These are phyloP conservation scores for Aspergillus leporis DNA, from an alignment of 495 filamentous ascomycete species.

Conservation along the genomic window DNA sequence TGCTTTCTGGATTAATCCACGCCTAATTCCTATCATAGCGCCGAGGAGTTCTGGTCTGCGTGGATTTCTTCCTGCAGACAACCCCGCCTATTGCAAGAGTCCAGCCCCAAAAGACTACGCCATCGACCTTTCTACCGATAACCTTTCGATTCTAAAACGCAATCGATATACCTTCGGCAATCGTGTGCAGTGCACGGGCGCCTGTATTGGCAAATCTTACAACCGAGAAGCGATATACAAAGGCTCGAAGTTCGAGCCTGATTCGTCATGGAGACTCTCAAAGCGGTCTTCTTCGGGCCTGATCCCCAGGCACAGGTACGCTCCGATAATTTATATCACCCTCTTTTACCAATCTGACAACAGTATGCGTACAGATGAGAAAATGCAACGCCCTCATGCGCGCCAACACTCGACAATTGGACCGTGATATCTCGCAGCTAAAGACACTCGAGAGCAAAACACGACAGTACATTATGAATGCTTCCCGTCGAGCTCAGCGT, in stretches of 20 bases:
- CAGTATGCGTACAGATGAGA: conserved; percentile 62
- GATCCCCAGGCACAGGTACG: conserved; percentile 87
- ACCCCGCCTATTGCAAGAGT: not conserved
- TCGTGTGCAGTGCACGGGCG: not conserved
- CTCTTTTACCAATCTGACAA: not conserved
- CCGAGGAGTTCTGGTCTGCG: not conserved
- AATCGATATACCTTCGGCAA: not conserved
- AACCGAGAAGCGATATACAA: not conserved
- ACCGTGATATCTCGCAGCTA: conserved; percentile 82
- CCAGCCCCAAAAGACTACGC: not conserved
- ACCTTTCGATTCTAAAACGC: not conserved
- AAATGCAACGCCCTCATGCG: conserved; percentile 96
- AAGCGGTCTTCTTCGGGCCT: conserved; percentile 85
- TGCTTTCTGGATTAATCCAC: not conserved
- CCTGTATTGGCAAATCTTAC: not conserved
- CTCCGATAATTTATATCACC: conserved; percentile 1
- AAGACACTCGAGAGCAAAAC: conserved; percentile 79
- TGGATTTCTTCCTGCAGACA: not conserved
- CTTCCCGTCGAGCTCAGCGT: conserved; percentile 74
- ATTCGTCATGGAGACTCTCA: conserved; percentile 78
- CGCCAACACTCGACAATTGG: conserved; percentile 87
- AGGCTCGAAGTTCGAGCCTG: not conserved
- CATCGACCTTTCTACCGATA: not conserved
- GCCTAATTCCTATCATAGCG: not conserved
- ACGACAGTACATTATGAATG: conserved; percentile 76